Base-by-base conservation (phyloP, 2,329 filamentous ascomycete genomes). In the Microascus cirrosus region DNA sequence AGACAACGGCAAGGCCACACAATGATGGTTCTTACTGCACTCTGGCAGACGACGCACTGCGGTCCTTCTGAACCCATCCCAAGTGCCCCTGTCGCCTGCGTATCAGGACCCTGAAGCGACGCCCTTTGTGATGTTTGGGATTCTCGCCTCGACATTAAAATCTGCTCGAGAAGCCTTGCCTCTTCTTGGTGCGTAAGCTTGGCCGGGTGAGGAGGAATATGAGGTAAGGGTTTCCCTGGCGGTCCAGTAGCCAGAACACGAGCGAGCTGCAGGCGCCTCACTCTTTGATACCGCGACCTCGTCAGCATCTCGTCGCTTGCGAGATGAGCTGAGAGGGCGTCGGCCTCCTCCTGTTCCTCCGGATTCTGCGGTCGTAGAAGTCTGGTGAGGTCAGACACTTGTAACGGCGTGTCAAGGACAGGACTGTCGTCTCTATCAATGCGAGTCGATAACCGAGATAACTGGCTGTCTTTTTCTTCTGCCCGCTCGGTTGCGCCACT, bases 1-100 rank as follows among this genome's bases (percentile, higher is more conserved):
- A 99, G 78, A 68, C 94, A 99, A 2, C 94, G 88, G 69, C 94
- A 99, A 0, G 94, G 94, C 94, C 94, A 97, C 1, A 96, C 87
- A 58, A 99, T 88, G 60, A 97, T 88, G 8, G 89, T 95, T 20
- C 94, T 80, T 2, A 91, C 85, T n/a, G 82, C 81, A 58, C 84
- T 84, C 69, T 97, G 93, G 68, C 94, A 99, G 4, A 99, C 90
- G 1, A 97, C 94, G 66, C 94, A 99, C 63, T 89, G 88, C 2
- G 91, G 90, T 0, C 90, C 83, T 34, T 85, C 82, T 2, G 69
- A 71, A 1, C 88, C 89, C 67, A 92, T 81, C 0, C 87, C 87
- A 5, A 83, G 83, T 1, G 84, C 87, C n/a, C 87, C 88, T 1
- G 80, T 78, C 51, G 84, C 80, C 88, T 87, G 92, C 4, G 76